Evolutionary conservation across 208 protist species (phyloP), one percentile per base, ranked within the genome.

Genomic region (Naegleria fowleri): DNA sequence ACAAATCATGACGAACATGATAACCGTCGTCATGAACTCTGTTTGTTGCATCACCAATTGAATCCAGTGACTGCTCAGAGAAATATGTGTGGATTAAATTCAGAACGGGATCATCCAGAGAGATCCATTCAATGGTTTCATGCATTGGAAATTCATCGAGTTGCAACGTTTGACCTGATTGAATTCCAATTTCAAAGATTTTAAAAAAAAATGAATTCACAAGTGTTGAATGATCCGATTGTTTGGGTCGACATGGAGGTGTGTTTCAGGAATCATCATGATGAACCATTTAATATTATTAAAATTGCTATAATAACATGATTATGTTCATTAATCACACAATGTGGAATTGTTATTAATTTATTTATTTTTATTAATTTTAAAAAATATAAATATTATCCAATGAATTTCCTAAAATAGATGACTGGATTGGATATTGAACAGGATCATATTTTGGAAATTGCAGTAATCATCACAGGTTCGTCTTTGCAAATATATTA

Each of bases 351-450:
- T n/a, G n/a, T n/a, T n/a, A n/a, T n/a, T n/a, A n/a, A n/a, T n/a
- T n/a, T n/a, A n/a, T n/a, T n/a, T n/a, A n/a, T n/a, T n/a, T n/a
- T n/a, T n/a, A n/a, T n/a, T n/a, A n/a, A n/a, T n/a, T n/a, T n/a
- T n/a, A n/a, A n/a, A n/a, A n/a, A n/a, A 48, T 48, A 48, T 48
- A 7, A 48, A 48, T 48, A 67, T 67, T 29, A 67, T 4, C 4
- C 55, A 67, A 67, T 67, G 1, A 67, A 22, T 67, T 67, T 13
- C 22, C 5, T 9, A 48, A 67, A 67, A 22, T 67, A 67, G 55
- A 95, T 95, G 94, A 94, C 94, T n/a, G 94, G 94, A 33, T 85
- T 95, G 0, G 92, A 95, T 86, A 43, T 83, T 36, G 38, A 25
- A 0, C 94, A 86, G 29, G 92, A 95, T 86, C 36, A 43, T 38